phyloP scores from a whole-genome alignment of 257 asterid genomes.

The Nyctanthes arbortristis region DNA sequence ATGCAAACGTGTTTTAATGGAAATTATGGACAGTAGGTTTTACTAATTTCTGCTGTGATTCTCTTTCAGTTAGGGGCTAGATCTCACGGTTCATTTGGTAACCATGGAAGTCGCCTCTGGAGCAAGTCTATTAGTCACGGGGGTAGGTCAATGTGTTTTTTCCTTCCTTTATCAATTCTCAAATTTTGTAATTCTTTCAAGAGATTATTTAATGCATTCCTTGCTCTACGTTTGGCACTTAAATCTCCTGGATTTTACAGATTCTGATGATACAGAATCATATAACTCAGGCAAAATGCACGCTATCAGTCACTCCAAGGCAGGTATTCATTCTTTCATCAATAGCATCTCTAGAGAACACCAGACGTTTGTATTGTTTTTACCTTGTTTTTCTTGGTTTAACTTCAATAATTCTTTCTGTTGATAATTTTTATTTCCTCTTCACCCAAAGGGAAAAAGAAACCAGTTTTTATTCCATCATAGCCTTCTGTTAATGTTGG shows the following conservation, averaged over 20 bases:
- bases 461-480: too few relatives aligned
- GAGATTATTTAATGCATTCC: slow-evolving; percentile 10
- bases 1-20: not conserved
- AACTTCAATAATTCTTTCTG: not conserved
- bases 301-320: slow-evolving; percentile 31
- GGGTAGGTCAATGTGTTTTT: slow-evolving; percentile 26
- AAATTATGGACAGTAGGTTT: not conserved
- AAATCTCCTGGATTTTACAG: too few relatives aligned
- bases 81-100: slow-evolving; percentile 29
- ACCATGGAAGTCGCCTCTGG: slow-evolving; percentile 19
- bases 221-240: not conserved
- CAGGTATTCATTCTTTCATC: slow-evolving; percentile 32
- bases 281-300: slow-evolving; percentile 7
- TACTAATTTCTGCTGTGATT: slow-evolving; percentile 21
- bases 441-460: not conserved
- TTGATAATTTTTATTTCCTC: not conserved
- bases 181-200: not conserved
- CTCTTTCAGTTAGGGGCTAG: slow-evolving; percentile 36
- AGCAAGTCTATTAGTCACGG: slow-evolving; percentile 16
- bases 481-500: too few relatives aligned
- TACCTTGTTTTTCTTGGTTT: not conserved
- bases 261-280: slow-evolving; percentile 6
- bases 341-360: not conserved
- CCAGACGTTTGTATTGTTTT: not conserved
- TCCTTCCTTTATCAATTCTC: slow-evolving; percentile 7